phyloP scores from a whole-genome alignment of 2,329 filamentous ascomycete genomes.

The Botrytis tulipae region DNA sequence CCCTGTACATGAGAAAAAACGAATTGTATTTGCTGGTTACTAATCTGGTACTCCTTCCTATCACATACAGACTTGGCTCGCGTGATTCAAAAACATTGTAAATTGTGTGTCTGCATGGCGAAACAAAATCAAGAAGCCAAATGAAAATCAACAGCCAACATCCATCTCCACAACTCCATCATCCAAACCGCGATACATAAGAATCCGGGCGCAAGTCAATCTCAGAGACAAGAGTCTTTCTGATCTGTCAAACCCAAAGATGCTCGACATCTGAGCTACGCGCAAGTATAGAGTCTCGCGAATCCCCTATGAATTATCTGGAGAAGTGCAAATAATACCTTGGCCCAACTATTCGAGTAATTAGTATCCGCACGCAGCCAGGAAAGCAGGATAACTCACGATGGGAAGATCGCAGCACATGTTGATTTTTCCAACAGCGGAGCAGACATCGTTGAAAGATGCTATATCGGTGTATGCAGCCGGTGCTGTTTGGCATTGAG shows the following conservation, averaged over 20 bases:
- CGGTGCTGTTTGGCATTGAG: slow-evolving; percentile 36
- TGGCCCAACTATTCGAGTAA: not conserved
- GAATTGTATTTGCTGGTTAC: not conserved
- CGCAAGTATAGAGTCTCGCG: too few relatives aligned
- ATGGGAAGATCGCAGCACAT: slow-evolving; percentile 58
- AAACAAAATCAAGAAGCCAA: not conserved
- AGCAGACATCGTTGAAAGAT: slow-evolving; percentile 33
- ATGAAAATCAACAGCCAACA: not conserved
- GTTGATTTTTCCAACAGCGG: slow-evolving; percentile 38
- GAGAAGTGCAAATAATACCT: slow-evolving; percentile 10
- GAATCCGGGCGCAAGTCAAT: not conserved
- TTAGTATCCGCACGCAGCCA: not conserved
- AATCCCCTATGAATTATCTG: not conserved
- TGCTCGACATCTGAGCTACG: not conserved
- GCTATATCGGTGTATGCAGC: slow-evolving; percentile 45
- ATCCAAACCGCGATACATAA: not conserved
- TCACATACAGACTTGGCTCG: not conserved
- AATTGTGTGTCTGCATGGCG: not conserved
- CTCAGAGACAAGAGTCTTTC: not conserved
- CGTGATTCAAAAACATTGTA: not conserved
- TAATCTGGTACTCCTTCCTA: not conserved
- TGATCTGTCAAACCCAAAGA: not conserved
- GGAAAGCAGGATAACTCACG: not conserved
- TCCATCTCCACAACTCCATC: not conserved
- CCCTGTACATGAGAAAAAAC: not conserved